A percentile compares a stretch with the other conserved stretches of the same genome.
Conservation (phyloP, 306 rosid genomes). For the Prunus salicina region DNA sequence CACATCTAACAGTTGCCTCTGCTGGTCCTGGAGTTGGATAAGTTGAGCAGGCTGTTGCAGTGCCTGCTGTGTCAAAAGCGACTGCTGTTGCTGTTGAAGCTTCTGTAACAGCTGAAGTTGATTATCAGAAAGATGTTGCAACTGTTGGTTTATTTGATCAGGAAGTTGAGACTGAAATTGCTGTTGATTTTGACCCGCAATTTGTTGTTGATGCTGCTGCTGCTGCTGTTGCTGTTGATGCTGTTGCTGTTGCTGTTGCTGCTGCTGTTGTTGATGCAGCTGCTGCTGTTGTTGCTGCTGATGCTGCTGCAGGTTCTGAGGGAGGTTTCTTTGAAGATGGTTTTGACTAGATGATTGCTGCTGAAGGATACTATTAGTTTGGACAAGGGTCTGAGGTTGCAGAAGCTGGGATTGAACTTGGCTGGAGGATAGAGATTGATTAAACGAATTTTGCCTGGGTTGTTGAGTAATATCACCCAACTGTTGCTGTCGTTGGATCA, state of each 20-base stretch:
- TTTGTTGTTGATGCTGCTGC: constrained; percentile 49
- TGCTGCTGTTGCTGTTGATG: constrained; percentile 14
- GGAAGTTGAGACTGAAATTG: constrained; percentile 54
- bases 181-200: constrained; percentile 58
- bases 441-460: constrained; percentile 49
- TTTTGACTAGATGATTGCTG: constrained; percentile 62
- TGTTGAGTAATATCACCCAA: constrained; percentile 54
- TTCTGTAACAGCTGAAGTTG: constrained; percentile 72
- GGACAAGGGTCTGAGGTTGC: constrained; percentile 66
- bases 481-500: constrained; percentile 57
- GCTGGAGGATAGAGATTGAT: constrained; percentile 52
- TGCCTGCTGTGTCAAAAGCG: constrained; percentile 67
- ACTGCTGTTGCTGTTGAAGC: constrained; percentile 77
- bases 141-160: constrained; percentile 64
- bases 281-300: constrained; percentile 47
- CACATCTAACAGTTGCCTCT: constrained; percentile 58
- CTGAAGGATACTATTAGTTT: constrained; percentile 50
- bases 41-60: constrained; percentile 56
- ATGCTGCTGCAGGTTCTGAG: constrained; percentile 51
- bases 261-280: background rate
- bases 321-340: constrained; percentile 51
- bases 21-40: constrained; percentile 70
- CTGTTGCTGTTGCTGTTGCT: too few relatives aligned
- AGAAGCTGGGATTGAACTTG: constrained; percentile 66
- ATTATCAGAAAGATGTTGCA: constrained; percentile 62